Evolutionary conservation across 495 filamentous ascomycete genomes (phyloP).

Genomic region (Annulohypoxylon maeteangense): DNA sequence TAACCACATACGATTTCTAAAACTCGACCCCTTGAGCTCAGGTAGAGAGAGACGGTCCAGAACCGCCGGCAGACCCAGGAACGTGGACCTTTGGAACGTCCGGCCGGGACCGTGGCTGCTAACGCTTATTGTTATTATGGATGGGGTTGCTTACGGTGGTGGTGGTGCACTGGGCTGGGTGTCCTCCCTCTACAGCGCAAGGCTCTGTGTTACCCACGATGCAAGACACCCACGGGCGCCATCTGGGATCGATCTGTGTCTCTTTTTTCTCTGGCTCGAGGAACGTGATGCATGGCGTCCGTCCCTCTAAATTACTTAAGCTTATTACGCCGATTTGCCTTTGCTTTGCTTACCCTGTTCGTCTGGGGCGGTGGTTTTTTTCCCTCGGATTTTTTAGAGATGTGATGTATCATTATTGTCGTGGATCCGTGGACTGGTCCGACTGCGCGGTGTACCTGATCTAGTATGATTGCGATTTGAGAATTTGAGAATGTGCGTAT

Average conservation of each 20-base stretch:
- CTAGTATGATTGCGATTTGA: not conserved
- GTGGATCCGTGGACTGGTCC: not conserved
- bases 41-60: constrained; percentile 27
- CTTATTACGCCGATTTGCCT: not conserved
- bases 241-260: constrained; percentile 32
- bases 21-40: not conserved
- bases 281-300: not conserved
- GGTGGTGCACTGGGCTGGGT: not conserved
- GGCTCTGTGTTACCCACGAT: constrained; percentile 41
- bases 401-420: constrained; percentile 6
- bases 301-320: constrained; percentile 8
- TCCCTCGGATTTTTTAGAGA: not conserved
- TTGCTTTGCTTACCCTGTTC: not conserved
- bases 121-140: constrained; percentile 8
- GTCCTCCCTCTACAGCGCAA: not conserved
- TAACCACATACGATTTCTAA: not conserved
- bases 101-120: constrained; percentile 30
- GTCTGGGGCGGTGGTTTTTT: too few species aligned
- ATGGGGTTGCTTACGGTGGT: not conserved
- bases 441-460: not conserved
- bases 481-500: not conserved
- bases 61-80: constrained; percentile 38
- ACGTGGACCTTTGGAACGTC: constrained; percentile 39
- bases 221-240: constrained; percentile 35
- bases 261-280: not conserved